Evolutionary conservation across 495 filamentous ascomycete genomes (phyloP).

Genomic region (Neurospora sp.): DNA sequence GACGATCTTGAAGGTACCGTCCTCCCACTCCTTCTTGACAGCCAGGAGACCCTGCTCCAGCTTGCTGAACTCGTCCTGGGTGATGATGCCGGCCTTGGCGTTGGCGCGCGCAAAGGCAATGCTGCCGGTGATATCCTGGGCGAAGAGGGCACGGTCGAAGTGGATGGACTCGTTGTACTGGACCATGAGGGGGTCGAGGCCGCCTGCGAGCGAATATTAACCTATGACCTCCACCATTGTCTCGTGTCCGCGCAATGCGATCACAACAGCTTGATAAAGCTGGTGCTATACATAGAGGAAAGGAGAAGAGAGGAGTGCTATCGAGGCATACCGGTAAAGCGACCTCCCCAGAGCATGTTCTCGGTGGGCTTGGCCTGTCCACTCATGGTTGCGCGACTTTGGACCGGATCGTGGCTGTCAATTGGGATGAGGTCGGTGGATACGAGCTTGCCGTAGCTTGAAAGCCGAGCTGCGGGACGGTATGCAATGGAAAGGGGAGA

Average conservation of each 20-base stretch:
- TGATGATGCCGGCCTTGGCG: conserved; percentile 63
- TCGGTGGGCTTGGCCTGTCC: conserved; percentile 14
- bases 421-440: neutral
- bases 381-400: conserved; percentile 1
- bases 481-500: neutral
- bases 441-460: neutral
- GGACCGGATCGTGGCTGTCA: neutral
- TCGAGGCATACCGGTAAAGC: conserved; percentile 54
- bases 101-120: conserved; percentile 87
- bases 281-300: neutral
- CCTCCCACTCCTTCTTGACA: conserved; percentile 68
- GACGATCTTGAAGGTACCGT: conserved; percentile 47
- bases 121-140: conserved; percentile 69
- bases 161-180: conserved; percentile 81
- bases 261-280: neutral
- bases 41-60: conserved; percentile 65
- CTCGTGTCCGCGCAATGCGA: neutral
- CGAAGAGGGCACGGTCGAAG: conserved; percentile 75
- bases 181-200: conserved; percentile 81
- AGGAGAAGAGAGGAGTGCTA: neutral
- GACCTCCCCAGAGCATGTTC: conserved; percentile 77
- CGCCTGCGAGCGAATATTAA: conserved; percentile 35
- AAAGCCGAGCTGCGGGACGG: neutral
- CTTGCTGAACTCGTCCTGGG: conserved; percentile 59
- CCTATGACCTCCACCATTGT: neutral